Evolutionary conservation across 129 eudicot genomes (phyloP).

Genomic region (sunflower (Helianthus annuus)): DNA sequence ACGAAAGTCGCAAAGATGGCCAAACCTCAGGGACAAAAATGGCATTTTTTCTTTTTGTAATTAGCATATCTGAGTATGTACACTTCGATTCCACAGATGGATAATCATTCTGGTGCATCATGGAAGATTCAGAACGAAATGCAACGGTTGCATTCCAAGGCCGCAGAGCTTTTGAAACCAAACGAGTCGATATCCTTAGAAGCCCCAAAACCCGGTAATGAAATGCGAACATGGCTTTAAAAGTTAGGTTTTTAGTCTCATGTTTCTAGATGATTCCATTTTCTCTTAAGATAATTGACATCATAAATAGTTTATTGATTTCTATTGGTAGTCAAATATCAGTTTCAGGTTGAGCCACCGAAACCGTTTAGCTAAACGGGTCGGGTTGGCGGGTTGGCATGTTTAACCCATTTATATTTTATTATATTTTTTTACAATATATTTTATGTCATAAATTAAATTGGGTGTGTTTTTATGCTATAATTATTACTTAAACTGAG

Average conservation of each 20-base stretch:
- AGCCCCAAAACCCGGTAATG: slow-evolving; percentile 25
- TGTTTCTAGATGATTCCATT: slow-evolving; percentile 13
- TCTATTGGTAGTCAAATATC: neutral
- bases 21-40: too few species aligned
- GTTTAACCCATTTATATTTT: too few species aligned
- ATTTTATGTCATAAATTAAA: too few species aligned
- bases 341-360: too few species aligned
- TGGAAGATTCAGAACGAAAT: slow-evolving; percentile 89
- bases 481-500: too few species aligned
- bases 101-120: slow-evolving; percentile 60
- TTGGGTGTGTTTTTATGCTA: too few species aligned
- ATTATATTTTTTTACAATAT: too few species aligned
- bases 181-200: slow-evolving; percentile 8
- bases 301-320: neutral
- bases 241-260: slow-evolving; percentile 31
- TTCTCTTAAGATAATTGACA: neutral
- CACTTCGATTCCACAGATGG: slow-evolving; percentile 43
- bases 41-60: neutral
- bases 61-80: slow-evolving; percentile 1
- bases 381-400: too few species aligned
- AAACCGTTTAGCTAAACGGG: too few species aligned
- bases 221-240: slow-evolving; percentile 22
- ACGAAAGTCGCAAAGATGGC: too few species aligned
- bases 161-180: slow-evolving; percentile 37
- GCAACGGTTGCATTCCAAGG: slow-evolving; percentile 74